phyloP scores from a whole-genome alignment of 179 eudicot species.

The Nepenthes alata region DNA sequence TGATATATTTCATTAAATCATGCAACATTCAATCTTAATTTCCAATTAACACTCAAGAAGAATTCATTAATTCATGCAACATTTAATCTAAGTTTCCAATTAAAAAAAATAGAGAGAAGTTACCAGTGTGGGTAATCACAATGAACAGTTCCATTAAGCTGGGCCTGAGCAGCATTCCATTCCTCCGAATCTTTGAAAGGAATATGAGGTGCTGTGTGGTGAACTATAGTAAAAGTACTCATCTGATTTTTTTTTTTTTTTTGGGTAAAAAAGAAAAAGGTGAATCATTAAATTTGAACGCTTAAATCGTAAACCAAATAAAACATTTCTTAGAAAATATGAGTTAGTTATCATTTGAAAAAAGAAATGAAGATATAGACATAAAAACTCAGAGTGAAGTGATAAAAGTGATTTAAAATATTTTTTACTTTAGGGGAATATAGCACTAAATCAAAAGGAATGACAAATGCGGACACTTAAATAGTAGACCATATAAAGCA shows the following conservation, averaged over 20 bases:
- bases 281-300: slow-evolving; percentile 1
- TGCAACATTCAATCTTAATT: no score
- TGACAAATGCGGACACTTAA: no score
- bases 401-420: no score
- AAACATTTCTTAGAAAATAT: neutral
- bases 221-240: slow-evolving; percentile 98
- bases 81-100: no score
- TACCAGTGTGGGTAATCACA: slow-evolving; percentile 96
- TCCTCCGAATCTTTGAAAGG: slow-evolving; percentile 63
- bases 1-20: no score
- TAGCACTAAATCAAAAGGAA: no score
- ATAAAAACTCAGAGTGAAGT: no score
- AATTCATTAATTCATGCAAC: no score
- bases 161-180: slow-evolving; percentile 93
- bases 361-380: neutral
- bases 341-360: neutral
- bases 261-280: neutral
- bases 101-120: neutral
- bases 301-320: no score
- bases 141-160: slow-evolving; percentile 90
- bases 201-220: slow-evolving; percentile 95
- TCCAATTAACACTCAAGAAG: no score
- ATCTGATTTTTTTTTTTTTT: slow-evolving; percentile 33
- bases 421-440: no score
- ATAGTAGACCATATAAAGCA: no score